Base-by-base conservation (phyloP, 768 basidiomycete genomes). In the Clitopilus hobsonii region DNA sequence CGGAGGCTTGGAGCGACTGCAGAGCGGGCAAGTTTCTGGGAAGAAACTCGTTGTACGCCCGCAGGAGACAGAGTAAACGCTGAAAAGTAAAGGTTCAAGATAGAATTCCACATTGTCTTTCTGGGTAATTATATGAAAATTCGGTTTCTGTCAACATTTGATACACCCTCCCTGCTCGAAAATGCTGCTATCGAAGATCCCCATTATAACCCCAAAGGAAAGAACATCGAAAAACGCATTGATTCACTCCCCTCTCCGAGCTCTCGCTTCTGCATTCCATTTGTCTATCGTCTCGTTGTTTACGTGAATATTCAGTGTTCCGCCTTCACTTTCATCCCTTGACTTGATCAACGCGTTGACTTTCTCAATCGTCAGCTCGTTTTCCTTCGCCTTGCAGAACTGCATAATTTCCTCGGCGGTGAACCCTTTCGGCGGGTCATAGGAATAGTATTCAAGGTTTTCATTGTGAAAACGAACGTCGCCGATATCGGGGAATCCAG, bases 21-120 rank as follows among this genome's bases (percentile, higher is more conserved):
- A 53, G 36, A 32, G n/a, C 14, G 36, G 36, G 14, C 23, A 18
- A 16, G 52, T 53, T 38, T 53, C 52, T 24, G 52, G 52, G 11
- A 53, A 16, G 20, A 53, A 53, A 32, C 24, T 53, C 8, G 36
- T 53, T n/a, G 30, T 38, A 10, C 14, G 22, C n/a, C 52, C 52
- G 26, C 52, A 53, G 26, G 52, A 53, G 23, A 53, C 52, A 10
- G 3, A 13, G 16, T 53, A 36, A 36, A 36, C 10, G 4, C n/a
- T 36, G 32, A 4, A 36, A 4, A 10, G n/a, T n/a, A n/a, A n/a
- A n/a, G n/a, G n/a, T n/a, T n/a, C n/a, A n/a, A n/a, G n/a, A n/a
- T n/a, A n/a, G n/a, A n/a, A n/a, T n/a, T n/a, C n/a, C n/a, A n/a
- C n/a, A n/a, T n/a, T n/a, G n/a, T n/a, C n/a, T n/a, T n/a, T n/a